Conservation (phyloP, 192 early-diverging fungal species). For the Ambispora gerdemannii region DNA sequence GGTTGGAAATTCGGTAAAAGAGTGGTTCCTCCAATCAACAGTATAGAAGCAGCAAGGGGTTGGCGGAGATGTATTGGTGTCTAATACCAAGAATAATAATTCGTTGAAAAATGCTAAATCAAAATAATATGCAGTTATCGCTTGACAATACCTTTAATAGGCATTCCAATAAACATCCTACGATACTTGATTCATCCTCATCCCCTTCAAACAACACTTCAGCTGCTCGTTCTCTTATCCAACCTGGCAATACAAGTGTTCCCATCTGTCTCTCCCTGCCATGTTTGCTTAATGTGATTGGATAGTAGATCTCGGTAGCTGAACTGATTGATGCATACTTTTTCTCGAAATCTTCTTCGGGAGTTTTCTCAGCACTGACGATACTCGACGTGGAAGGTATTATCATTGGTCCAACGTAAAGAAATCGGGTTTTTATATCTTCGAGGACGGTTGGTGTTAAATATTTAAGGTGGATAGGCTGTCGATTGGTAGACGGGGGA, state of each 20-base stretch:
- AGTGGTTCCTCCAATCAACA: constrained; percentile 75
- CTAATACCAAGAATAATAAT: constrained; percentile 35
- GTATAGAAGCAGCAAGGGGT: constrained; percentile 57
- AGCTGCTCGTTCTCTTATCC: constrained; percentile 78
- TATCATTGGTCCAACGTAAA: constrained; percentile 57
- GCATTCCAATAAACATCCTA: constrained; percentile 52
- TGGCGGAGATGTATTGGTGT: constrained; percentile 69
- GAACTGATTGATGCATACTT: constrained; percentile 43
- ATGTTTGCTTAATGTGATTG: constrained; percentile 37
- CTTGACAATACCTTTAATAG: constrained; percentile 43
- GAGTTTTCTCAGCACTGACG: constrained; percentile 31
- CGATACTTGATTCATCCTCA: constrained; percentile 60
- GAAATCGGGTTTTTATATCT: constrained; percentile 63
- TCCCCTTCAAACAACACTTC: constrained; percentile 82
- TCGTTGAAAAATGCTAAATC: not conserved
- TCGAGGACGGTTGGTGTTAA: constrained; percentile 57
- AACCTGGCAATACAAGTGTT: constrained; percentile 66
- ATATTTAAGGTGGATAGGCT: constrained; percentile 43
- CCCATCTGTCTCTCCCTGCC: constrained; percentile 42
- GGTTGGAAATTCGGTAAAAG: constrained; percentile 69
- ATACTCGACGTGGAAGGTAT: constrained; percentile 38
- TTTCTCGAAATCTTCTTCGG: constrained; percentile 44
- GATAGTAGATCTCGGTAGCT: constrained; percentile 50
- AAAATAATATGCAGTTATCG: not conserved
- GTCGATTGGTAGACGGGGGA: constrained; percentile 42